Base-by-base conservation (phyloP, 352 stramenopile species). In the Globisporangium sylvaticum region DNA sequence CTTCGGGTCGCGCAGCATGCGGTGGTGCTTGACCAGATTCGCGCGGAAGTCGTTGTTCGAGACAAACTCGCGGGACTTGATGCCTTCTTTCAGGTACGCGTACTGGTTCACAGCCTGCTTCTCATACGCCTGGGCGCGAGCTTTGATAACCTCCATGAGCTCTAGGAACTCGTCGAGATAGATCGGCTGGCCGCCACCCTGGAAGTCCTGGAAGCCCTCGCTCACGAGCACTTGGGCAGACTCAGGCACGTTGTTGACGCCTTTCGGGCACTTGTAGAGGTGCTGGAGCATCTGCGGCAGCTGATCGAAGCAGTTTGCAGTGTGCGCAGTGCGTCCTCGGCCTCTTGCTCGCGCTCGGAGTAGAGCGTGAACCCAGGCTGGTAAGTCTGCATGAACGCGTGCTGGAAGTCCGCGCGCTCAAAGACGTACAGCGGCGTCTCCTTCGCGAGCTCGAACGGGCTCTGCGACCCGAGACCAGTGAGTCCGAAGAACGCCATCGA, bases 401-500 rank as follows among this genome's bases (percentile, higher is more conserved):
- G 44, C 60, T 89, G 76, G 69, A 88, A 88, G 55, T 91, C 83
- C 22, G 27, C 56, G 7, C 59, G 52, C 60, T 87, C 78, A 50
- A 91, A 89, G 2, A 77, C 76, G 57, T 84, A 75, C 61, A 90
- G 65, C 46, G 80, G 79, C 10, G 81, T 91, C 37, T 82, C 78
- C 54, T 84, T 83, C 53, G 71, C 71, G 8, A 71, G 22, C 52
- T 89, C 83, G 65, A 91, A 89, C 25, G 79, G 70, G 52, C 72
- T 81, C 62, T 89, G 81, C 9, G 83, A 84, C 31, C 83, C 83
- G 27, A 89, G 71, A 4, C 67, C 60, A 2, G 81, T 91, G 52
- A 91, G 71, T 1, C 83, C 81, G 59, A 91, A 90, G 78, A 90
- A 91, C 34, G 79, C 72, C 80, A 90, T 90, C 10, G 24, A 7